Evolutionary conservation across 805 yeast genomes (phyloP).

Genomic region (Kuraishia floccosa): DNA sequence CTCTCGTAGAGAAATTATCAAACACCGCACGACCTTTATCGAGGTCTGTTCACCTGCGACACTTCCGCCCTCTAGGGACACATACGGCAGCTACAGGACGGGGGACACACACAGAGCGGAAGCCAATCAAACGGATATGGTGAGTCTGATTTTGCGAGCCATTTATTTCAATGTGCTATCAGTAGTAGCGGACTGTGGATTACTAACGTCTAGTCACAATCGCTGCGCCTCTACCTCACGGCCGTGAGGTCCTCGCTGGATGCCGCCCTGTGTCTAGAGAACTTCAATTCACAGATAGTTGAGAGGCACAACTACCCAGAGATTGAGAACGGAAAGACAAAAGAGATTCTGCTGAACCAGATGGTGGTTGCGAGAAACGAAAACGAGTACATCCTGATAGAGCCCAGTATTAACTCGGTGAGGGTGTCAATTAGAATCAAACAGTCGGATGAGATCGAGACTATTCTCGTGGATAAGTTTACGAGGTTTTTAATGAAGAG

Average conservation of each 20-base stretch:
- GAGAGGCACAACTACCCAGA: constrained; percentile 98
- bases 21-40: too few relatives aligned
- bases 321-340: constrained; percentile 75
- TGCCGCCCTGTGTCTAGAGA: constrained; percentile 86
- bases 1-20: too few relatives aligned
- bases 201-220: constrained; percentile 98
- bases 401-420: constrained; percentile 87
- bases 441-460: constrained; percentile 97
- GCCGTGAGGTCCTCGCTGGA: constrained; percentile 91
- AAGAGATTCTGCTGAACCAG: constrained; percentile 79
- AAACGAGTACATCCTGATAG: constrained; percentile 84
- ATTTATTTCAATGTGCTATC: too few relatives aligned
- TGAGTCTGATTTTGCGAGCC: too few relatives aligned
- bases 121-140: too few relatives aligned
- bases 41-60: too few relatives aligned
- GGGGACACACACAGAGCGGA: too few relatives aligned
- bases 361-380: constrained; percentile 89
- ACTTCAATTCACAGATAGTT: constrained; percentile 89
- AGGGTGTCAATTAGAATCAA: constrained; percentile 87
- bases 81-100: too few relatives aligned
- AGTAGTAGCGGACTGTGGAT: too few relatives aligned
- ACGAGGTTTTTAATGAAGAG: constrained; percentile 89
- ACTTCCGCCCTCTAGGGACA: too few relatives aligned
- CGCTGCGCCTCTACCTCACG: constrained; percentile 85
- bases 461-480: constrained; percentile 87